Percentiles rank a stretch among this genome's conserved stretches.
Conservation (phyloP, 2,329 filamentous ascomycete species). For the Dactylonectria estremocensis region DNA sequence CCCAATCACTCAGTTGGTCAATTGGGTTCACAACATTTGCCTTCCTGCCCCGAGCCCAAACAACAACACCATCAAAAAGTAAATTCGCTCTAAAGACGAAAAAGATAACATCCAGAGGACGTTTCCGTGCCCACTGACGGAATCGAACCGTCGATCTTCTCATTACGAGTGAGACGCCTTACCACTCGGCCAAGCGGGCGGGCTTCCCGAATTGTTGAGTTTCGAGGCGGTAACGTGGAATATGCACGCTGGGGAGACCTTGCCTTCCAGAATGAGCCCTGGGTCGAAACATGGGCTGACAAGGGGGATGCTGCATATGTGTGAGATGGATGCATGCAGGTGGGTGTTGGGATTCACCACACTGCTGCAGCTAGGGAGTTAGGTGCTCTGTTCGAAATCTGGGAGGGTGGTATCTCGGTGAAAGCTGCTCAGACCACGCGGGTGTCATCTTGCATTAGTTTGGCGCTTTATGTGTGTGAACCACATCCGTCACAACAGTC, state of each 20-base stretch:
- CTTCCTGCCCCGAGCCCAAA: neutral
- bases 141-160: constrained; percentile 33
- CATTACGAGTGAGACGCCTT: constrained; percentile 35
- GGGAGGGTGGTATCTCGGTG: neutral
- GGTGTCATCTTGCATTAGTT: neutral
- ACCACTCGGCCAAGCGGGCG: constrained; percentile 32
- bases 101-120: neutral
- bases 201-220: constrained; percentile 12
- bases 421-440: neutral
- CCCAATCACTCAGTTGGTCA: neutral
- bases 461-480: neutral
- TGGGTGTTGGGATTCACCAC: neutral
- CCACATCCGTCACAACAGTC: neutral
- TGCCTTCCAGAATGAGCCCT: neutral
- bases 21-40: neutral
- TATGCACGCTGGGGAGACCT: neutral
- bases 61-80: neutral
- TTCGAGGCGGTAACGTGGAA: constrained; percentile 1
- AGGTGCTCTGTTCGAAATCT: neutral
- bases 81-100: neutral
- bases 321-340: neutral
- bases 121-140: constrained; percentile 24
- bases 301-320: neutral
- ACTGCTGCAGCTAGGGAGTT: no score
- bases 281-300: neutral